Evolutionary conservation across 176 grass and related monocot species (phyloP), one percentile per base, ranked within the genome.

Genomic region (Oryza brachyantha): DNA sequence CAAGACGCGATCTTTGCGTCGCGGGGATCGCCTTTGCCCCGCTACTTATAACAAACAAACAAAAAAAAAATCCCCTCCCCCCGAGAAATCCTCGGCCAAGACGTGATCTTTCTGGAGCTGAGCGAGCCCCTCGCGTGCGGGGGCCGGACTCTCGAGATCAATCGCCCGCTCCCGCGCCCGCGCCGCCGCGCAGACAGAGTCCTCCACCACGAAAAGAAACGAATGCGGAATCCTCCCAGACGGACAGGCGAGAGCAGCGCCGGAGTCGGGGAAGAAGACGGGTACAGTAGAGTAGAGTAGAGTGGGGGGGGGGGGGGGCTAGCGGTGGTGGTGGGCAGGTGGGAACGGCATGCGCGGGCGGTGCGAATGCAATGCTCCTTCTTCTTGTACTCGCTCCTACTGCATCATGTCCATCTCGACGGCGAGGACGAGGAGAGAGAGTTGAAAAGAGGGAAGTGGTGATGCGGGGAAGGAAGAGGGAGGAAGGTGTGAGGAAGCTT

Each of bases 401-500:
- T n/a, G n/a, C n/a, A n/a, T n/a, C n/a, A n/a, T n/a, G n/a, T n/a
- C n/a, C n/a, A n/a, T n/a, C n/a, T n/a, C n/a, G n/a, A n/a, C 12
- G 14, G 43, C 13, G 19, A 35, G 58, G 41, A 19, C 29, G 10
- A 21, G 24, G 26, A 46, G 41, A 59, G 37, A 13, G 54, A 10
- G 14, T 10, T 13, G 45, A 48, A 57, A 57, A 57, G 52, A 57
- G 50, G 7, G 3, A 50, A 14, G 45, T 37, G 5, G 13, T 8
- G 7, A 22, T n/a, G n/a, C n/a, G 0, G 11, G 21, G 29, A 0
- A 17, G 64, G 29, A 8, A 68, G 46, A 26, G 64, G 29, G 10
- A 68, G 48, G 84, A 80, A 86, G 84, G 61, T 86, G 77, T 48
- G 37, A 74, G 16, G 84, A 86, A 86, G 84, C 77, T 86, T 86